A percentile compares a stretch with the other conserved stretches of the same genome.
Evolutionary conservation across 176 grass and related monocot species (phyloP).

Genomic region (Aegilops tauschii): DNA sequence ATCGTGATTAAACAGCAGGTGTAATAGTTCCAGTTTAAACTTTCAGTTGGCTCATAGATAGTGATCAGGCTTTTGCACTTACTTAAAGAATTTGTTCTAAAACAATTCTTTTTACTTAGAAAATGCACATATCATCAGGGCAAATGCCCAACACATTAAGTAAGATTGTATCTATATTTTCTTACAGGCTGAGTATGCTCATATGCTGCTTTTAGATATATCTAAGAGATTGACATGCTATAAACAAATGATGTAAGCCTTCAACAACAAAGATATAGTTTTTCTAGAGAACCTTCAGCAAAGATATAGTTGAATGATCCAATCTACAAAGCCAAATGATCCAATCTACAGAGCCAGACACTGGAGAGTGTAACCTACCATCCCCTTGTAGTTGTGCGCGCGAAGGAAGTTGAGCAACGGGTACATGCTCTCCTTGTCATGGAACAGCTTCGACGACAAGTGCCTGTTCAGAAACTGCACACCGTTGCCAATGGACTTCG

Average conservation of each 20-base stretch:
- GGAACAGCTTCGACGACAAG: constrained; percentile 94
- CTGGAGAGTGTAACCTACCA: constrained; percentile 42
- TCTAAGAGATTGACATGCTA: neutral
- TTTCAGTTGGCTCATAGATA: neutral
- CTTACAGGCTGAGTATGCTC: neutral
- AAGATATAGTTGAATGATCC: neutral
- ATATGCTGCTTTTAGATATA: constrained; percentile 1
- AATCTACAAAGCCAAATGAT: neutral
- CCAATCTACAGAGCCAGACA: neutral
- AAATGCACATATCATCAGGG: neutral
- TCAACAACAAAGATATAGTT: neutral
- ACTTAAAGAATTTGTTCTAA: neutral
- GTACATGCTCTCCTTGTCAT: constrained; percentile 96
- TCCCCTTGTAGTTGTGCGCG: constrained; percentile 95
- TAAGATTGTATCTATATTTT: neutral
- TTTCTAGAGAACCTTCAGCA: neutral
- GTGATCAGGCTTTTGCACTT: neutral
- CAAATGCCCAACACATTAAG: neutral
- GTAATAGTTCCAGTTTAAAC: neutral
- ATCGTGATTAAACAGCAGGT: neutral
- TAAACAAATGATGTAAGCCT: constrained; percentile 40
- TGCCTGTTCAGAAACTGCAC: constrained; percentile 99
- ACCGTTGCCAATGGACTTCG: constrained; percentile 95
- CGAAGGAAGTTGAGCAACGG: constrained; percentile 97
- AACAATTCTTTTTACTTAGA: neutral